Percentiles rank a stretch among this genome's conserved stretches.
phyloP scores from a whole-genome alignment of 805 yeast species.

The Yarrowia sp. region DNA sequence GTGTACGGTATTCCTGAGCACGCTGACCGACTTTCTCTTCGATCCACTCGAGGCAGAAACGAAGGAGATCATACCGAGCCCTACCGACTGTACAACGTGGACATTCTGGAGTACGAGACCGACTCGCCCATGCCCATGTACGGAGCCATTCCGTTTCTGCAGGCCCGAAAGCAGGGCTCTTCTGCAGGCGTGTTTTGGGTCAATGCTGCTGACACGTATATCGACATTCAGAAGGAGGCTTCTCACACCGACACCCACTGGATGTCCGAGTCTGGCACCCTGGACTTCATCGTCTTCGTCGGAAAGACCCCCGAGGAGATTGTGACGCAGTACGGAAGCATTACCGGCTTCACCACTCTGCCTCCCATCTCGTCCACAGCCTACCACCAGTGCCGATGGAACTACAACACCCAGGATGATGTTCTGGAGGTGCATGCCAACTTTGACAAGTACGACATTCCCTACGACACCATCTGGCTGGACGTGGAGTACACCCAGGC shows the following conservation, averaged over 20 bases:
- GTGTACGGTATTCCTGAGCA: conserved; percentile 98
- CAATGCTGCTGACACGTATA: conserved; percentile 87
- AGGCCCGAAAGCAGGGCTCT: conserved; percentile 56
- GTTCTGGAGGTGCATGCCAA: conserved; percentile 65
- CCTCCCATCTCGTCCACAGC: conserved; percentile 82
- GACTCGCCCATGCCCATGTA: conserved; percentile 87
- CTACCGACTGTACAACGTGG: conserved; percentile 86
- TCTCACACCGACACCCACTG: conserved; percentile 63
- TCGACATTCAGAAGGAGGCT: conserved; percentile 54
- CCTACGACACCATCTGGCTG: conserved; percentile 91
- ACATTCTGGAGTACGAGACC: conserved; percentile 88
- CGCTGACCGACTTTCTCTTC: conserved; percentile 71
- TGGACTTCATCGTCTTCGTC: conserved; percentile 69
- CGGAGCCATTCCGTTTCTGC: conserved; percentile 87
- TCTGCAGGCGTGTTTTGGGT: conserved; percentile 86
- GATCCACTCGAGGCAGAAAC: conserved; percentile 52
- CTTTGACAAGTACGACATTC: conserved; percentile 72
- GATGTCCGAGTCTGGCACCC: conserved; percentile 86
- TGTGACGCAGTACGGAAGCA: conserved; percentile 54
- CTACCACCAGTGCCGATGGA: conserved; percentile 97
- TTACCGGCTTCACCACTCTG: conserved; percentile 70
- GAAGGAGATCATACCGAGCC: conserved; percentile 52
- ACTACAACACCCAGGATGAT: conserved; percentile 84
- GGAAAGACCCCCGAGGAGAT: conserved; percentile 57
- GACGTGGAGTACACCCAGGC: conserved; percentile 88